phyloP scores from a whole-genome alignment of 768 basidiomycete species.

The Suillus bovinus region DNA sequence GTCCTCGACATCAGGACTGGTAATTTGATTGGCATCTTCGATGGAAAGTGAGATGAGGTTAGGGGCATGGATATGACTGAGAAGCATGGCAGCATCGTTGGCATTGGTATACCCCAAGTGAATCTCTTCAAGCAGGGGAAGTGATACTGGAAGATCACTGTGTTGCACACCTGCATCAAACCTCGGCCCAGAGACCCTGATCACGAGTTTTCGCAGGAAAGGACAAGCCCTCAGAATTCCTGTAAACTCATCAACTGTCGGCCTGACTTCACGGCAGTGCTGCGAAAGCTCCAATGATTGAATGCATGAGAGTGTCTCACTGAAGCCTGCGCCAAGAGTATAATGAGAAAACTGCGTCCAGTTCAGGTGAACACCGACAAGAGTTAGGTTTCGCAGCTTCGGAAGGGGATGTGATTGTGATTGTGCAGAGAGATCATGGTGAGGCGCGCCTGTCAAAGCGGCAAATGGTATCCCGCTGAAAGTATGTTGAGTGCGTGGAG shows the following conservation, averaged over 20 bases:
- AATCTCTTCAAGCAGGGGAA: constrained; percentile 40
- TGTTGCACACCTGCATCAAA: constrained; percentile 18
- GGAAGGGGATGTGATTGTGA: constrained; percentile 32
- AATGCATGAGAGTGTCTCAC: constrained; percentile 17
- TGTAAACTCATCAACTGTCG: constrained; percentile 44
- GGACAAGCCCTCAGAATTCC: constrained; percentile 43
- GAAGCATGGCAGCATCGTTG: constrained; percentile 37
- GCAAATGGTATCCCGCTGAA: constrained; percentile 35
- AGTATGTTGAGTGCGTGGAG: constrained; percentile 39
- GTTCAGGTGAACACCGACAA: constrained; percentile 58
- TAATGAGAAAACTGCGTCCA: constrained; percentile 46
- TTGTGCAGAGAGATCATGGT: constrained; percentile 13
- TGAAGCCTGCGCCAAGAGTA: not conserved
- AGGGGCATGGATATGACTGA: constrained; percentile 44
- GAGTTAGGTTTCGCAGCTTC: constrained; percentile 46
- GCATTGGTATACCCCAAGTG: constrained; percentile 46
- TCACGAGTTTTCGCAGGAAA: constrained; percentile 41
- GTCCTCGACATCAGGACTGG: constrained; percentile 41
- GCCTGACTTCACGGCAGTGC: constrained; percentile 55
- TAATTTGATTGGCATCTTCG: constrained; percentile 47
- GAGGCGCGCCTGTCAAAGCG: constrained; percentile 15
- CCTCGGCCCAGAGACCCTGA: constrained; percentile 50
- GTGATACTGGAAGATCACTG: constrained; percentile 30
- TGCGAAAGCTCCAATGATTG: constrained; percentile 50
- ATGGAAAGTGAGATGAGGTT: constrained; percentile 39